These are phyloP conservation scores for Periconia sp. DNA, from an alignment of 2,329 filamentous ascomycete genomes.

Conservation along the genomic window DNA sequence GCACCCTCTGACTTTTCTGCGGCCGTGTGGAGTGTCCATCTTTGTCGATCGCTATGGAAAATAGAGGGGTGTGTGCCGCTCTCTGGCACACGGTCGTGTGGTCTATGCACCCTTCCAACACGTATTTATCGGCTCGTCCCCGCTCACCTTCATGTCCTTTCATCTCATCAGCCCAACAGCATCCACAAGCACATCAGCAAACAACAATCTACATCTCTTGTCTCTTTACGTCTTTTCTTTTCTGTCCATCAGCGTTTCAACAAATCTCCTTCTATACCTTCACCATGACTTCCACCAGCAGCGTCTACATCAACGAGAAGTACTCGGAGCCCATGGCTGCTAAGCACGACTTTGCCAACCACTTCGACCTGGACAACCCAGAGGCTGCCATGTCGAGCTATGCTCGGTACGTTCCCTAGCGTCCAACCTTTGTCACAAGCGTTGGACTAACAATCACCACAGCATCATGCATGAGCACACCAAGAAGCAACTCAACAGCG, in stretches of 20 bases:
- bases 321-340: slow-evolving; percentile 46
- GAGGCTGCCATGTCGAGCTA: slow-evolving; percentile 45
- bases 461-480: slow-evolving; percentile 56
- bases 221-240: background rate
- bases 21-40: slow-evolving; percentile 19
- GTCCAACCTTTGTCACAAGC: background rate
- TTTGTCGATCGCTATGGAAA: slow-evolving; percentile 24
- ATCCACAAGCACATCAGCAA: background rate
- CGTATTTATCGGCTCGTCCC: slow-evolving; percentile 28
- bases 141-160: slow-evolving; percentile 7
- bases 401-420: slow-evolving; percentile 40
- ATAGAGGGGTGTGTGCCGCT: slow-evolving; percentile 9
- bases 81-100: background rate
- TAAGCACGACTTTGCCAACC: slow-evolving; percentile 48
- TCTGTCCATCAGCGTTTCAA: background rate
- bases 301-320: slow-evolving; percentile 42
- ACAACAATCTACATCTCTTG: background rate
- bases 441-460: slow-evolving; percentile 10
- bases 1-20: slow-evolving; percentile 20
- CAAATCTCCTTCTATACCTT: slow-evolving; percentile 10
- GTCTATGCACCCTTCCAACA: slow-evolving; percentile 1
- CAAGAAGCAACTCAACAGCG: slow-evolving; percentile 50
- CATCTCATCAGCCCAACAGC: background rate
- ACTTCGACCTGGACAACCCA: slow-evolving; percentile 47
- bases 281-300: slow-evolving; percentile 15